Base-by-base conservation (phyloP, 1,284 basidiomycete genomes). In the Amylostereum areolatum region DNA sequence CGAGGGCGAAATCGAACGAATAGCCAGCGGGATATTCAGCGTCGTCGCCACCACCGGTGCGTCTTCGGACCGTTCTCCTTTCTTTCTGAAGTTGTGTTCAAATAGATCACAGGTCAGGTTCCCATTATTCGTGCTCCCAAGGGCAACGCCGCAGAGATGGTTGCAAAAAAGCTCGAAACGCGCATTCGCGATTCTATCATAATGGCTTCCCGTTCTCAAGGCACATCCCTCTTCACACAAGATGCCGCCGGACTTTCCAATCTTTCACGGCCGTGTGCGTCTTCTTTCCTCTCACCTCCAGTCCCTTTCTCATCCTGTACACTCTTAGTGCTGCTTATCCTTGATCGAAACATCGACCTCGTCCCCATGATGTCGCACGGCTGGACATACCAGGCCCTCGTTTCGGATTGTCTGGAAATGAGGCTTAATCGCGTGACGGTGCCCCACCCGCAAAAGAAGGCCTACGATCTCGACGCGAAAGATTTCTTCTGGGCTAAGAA, bases 401-500 rank as follows among this genome's bases (percentile, higher is more conserved):
- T 98, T 0, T 96, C 96, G 44, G 97, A 99, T 63, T 98, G 97
- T 53, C 81, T 99, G 30, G 91, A 97, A 50, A 93, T 99, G 77
- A 96, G 93, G 66, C 79, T 99, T 12, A 99, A 99, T 67, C 85
- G 96, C 9, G 95, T 99, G 12, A 85, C 92, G 1, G 85, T 99
- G 25, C 59, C 66, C 35, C 74, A 69, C 53, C 76, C 86, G 18
- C 81, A 85, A 63, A 96, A 94, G 64, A 88, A 88, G 55, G 85
- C 89, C 0, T 98, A 98, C 62, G 97, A 99, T 66, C 83, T 99
- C 36, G 96, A 99, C 67, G 85, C 91, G 10, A 97, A 97, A 61
- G 97, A 99, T 68, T 99, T 97, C 67, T 99, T 99, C 74, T 99
- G 97, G 97, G 87, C 86, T 7, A 93, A 92, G 68, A 97, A 99